These are phyloP conservation scores for Pichia scutulata DNA, from an alignment of 805 yeast genomes.

Conservation along the genomic window DNA sequence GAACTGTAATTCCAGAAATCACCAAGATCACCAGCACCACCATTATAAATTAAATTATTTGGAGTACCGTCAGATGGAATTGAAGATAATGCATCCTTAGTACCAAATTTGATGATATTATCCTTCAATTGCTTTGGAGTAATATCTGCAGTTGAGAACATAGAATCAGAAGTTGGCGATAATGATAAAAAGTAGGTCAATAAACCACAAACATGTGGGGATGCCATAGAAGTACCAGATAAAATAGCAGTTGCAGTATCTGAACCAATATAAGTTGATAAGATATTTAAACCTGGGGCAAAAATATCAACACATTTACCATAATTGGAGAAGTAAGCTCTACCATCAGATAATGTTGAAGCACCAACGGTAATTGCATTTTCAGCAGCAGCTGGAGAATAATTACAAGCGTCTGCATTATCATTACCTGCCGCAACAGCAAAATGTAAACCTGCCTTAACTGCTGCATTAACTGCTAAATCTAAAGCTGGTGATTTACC, in stretches of 20 bases:
- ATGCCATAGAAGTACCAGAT: slow-evolving; percentile 98
- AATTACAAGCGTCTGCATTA: slow-evolving; percentile 85
- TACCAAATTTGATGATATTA: slow-evolving; percentile 62
- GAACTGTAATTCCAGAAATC: slow-evolving; percentile 45
- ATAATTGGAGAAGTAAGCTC: slow-evolving; percentile 93
- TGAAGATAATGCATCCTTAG: slow-evolving; percentile 50
- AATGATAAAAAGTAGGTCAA: slow-evolving; percentile 82
- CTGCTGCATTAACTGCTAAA: slow-evolving; percentile 84
- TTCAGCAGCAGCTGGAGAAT: slow-evolving; percentile 85
- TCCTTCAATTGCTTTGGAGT: slow-evolving; percentile 73
- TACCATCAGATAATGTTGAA: slow-evolving; percentile 74
- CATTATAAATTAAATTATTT: slow-evolving; percentile 69
- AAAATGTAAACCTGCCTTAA: slow-evolving; percentile 78
- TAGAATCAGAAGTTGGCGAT: slow-evolving; percentile 67
- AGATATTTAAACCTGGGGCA: slow-evolving; percentile 90
- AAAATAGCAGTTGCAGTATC: slow-evolving; percentile 68
- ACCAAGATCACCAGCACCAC: slow-evolving; percentile 67
- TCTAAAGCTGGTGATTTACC: slow-evolving; percentile 85
- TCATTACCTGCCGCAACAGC: slow-evolving; percentile 98
- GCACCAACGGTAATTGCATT: slow-evolving; percentile 93
- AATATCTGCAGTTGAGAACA: slow-evolving; percentile 49
- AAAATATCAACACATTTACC: slow-evolving; percentile 95
- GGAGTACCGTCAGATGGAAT: slow-evolving; percentile 65
- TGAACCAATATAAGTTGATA: slow-evolving; percentile 79
- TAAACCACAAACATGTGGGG: slow-evolving; percentile 93